phyloP scores from a whole-genome alignment of 148 eudicot genomes.

The Bassia scoparia region DNA sequence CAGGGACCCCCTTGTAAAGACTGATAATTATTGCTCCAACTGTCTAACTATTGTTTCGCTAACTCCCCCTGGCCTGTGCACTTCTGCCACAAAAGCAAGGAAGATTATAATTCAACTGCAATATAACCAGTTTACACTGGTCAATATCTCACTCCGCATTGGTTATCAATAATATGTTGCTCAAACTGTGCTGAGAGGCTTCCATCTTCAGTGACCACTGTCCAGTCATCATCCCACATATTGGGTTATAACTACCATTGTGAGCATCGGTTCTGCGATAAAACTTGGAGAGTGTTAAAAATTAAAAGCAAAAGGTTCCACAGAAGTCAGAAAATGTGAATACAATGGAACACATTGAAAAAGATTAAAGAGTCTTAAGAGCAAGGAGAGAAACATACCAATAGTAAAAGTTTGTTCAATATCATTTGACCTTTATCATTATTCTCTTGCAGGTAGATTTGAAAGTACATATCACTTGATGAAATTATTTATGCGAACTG shows the following conservation, averaged over 20 bases:
- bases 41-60: too few species aligned
- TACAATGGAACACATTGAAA: neutral
- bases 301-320: too few species aligned
- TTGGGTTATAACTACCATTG: constrained; percentile 76
- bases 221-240: constrained; percentile 96
- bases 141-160: constrained; percentile 75
- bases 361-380: neutral
- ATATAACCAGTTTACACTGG: constrained; percentile 39
- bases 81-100: neutral
- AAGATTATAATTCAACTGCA: neutral
- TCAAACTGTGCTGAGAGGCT: constrained; percentile 96
- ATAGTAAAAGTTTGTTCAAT: constrained; percentile 94
- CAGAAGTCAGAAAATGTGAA: too few species aligned
- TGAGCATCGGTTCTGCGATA: constrained; percentile 91
- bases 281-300: neutral
- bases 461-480: constrained; percentile 14
- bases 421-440: constrained; percentile 75
- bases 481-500: neutral
- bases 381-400: constrained; percentile 50
- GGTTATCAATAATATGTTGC: constrained; percentile 83
- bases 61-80: neutral
- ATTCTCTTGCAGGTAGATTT: constrained; percentile 52
- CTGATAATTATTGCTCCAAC: too few species aligned
- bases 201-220: constrained; percentile 89
- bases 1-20: too few species aligned